Percentiles rank a stretch among this genome's conserved stretches.
Conservation (phyloP, 768 basidiomycete species). For the Pulveroboletus ravenelii region DNA sequence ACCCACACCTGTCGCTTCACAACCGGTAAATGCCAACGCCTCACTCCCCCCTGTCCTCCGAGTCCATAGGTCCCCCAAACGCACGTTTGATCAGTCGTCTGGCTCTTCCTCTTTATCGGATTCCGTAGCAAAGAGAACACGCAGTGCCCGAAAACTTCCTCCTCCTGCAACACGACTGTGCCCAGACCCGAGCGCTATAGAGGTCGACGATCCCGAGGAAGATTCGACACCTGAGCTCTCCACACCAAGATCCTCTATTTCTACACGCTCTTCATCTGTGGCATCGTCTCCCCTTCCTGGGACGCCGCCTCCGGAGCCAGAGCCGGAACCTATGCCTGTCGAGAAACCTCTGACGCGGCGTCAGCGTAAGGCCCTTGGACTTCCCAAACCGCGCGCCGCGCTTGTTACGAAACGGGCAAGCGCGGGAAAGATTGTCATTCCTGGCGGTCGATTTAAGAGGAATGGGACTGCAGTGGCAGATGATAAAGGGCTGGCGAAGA, state of each 20-base stretch:
- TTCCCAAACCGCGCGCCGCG: conserved; percentile 51
- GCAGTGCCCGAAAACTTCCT: conserved; percentile 26
- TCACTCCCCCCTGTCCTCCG: conserved; percentile 26
- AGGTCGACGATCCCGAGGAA: conserved; percentile 28
- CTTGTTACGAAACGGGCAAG: conserved; percentile 27
- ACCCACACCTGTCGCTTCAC: conserved; percentile 22
- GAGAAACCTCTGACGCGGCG: conserved; percentile 54
- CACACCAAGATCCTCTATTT: conserved; percentile 31
- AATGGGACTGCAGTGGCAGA: conserved; percentile 10
- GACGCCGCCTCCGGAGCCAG: conserved; percentile 29
- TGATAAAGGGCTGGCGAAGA: conserved; percentile 13
- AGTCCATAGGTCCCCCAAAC: conserved; percentile 49
- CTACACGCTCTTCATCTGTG: conserved; percentile 30
- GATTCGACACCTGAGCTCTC: conserved; percentile 42
- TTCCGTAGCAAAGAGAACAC: conserved; percentile 33
- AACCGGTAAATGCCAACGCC: conserved; percentile 7
- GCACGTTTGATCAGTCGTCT: conserved; percentile 55
- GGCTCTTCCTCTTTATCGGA: conserved; percentile 37
- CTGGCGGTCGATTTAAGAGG: conserved; percentile 52
- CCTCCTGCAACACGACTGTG: conserved; percentile 10
- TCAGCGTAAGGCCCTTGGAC: conserved; percentile 62
- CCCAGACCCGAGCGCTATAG: conserved; percentile 17
- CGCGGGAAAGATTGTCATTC: conserved; percentile 58
- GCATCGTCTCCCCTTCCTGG: conserved; percentile 36
- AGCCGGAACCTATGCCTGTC: conserved; percentile 1